Percentiles rank a stretch among this genome's conserved stretches.
Evolutionary conservation across 768 basidiomycete genomes (phyloP).

Genomic region (Termitomyces sp.): DNA sequence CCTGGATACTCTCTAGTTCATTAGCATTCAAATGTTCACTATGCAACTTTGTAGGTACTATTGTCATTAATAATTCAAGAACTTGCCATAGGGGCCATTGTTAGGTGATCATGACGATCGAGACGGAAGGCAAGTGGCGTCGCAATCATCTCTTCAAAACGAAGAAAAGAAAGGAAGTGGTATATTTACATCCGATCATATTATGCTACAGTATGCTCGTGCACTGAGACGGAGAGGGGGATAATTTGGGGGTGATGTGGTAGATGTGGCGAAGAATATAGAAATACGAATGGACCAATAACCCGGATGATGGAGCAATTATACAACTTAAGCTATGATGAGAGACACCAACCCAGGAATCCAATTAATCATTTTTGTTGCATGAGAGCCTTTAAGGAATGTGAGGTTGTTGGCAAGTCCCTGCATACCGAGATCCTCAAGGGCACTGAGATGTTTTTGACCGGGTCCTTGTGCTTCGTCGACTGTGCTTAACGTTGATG

Average conservation of each 20-base stretch:
- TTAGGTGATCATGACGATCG: no score
- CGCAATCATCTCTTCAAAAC: no score
- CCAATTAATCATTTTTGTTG: constrained; percentile 70
- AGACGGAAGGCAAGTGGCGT: no score
- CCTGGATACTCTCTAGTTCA: no score
- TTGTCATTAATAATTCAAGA: no score
- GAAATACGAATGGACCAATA: constrained; percentile 9
- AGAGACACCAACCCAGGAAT: constrained; percentile 48
- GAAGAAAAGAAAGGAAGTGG: not conserved
- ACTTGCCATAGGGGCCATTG: no score
- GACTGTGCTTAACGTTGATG: constrained; percentile 60
- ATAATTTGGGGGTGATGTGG: no score
- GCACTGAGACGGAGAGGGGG: not conserved
- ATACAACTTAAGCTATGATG: constrained; percentile 27
- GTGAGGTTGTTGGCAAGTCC: constrained; percentile 71
- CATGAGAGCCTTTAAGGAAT: constrained; percentile 57
- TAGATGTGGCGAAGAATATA: constrained; percentile 9
- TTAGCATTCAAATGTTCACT: no score
- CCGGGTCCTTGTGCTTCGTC: constrained; percentile 57
- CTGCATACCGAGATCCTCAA: constrained; percentile 72
- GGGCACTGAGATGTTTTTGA: constrained; percentile 50
- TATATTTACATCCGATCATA: constrained; percentile 4
- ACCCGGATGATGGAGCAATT: constrained; percentile 6
- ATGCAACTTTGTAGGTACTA: no score
- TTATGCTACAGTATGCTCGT: constrained; percentile 3